Base-by-base conservation (phyloP, 352 stramenopile species). In the Globisporangium yorkense region DNA sequence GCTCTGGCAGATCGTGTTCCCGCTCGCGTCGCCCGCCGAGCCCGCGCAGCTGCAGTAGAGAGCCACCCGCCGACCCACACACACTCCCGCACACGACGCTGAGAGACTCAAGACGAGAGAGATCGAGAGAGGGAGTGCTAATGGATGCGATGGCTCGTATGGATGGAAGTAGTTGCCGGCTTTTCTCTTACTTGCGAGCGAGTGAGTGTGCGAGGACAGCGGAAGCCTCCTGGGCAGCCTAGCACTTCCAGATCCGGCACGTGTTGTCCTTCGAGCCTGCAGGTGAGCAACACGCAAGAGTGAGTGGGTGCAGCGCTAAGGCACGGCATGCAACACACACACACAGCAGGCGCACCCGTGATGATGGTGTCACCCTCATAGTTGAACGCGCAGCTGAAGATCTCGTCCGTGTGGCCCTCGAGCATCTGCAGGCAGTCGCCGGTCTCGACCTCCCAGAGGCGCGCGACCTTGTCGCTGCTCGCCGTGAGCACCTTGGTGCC, bases 291-390 rank as follows among this genome's bases (percentile, higher is more conserved):
- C 31, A 31, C 3, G 4, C 29, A 59, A 35, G 2, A 1, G 24
- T 27, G 24, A 27, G 24, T 1, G 24, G 24, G 24, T 27, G 24
- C 24, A 27, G 24, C 24, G 24, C 24, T 2, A 27, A 27, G 24
- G 24, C 24, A 7, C 35, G 31, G 6, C n/a, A 10, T 24, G 29
- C 21, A 50, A 18, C 18, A 29, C 6, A 21, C 15, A 44, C 21
- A 24, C 27, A 29, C 1, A 18, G 41, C 35, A 51, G 8, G 3
- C 70, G 87, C 55, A 98, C 93, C 93, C 62, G 92, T 98, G 63
- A 98, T 98, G 63, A 98, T 96, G n/a, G 92, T 98, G 70, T 98
- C 91, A 20, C 94, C 94, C 68, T 97, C 86, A 66, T 98, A 98
- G 75, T 98, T 98, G 81, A 98, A 98, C 33, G 92, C 92, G 57